Evolutionary conservation across 2,329 filamentous ascomycete genomes (phyloP).

Genomic region (Aspergillus spinulosporus): DNA sequence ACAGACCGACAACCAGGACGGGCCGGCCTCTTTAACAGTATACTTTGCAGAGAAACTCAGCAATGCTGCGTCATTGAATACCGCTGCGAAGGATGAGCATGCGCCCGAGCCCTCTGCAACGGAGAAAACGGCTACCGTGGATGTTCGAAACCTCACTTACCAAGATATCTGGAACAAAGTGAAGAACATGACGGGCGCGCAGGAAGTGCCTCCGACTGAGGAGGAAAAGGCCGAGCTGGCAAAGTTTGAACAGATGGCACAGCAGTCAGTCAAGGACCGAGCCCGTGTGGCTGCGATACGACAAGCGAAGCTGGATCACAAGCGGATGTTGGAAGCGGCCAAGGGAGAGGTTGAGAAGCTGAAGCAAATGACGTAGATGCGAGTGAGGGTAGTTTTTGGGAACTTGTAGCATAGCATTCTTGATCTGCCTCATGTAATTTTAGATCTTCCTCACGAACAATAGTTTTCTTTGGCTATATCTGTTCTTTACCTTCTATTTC

Average conservation of each 20-base stretch:
- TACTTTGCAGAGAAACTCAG: slow-evolving; percentile 42
- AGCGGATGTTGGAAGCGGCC: slow-evolving; percentile 47
- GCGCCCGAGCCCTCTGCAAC: slow-evolving; percentile 34
- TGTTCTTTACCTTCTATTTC: not conserved
- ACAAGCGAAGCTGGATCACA: slow-evolving; percentile 48
- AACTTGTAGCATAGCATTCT: slow-evolving; percentile 28
- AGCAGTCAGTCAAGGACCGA: slow-evolving; percentile 41
- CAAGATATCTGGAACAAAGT: slow-evolving; percentile 47
- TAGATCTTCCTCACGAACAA: slow-evolving; percentile 11
- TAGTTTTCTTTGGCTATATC: not conserved
- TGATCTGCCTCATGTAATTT: slow-evolving; percentile 24
- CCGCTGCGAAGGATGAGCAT: slow-evolving; percentile 32
- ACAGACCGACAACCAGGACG: slow-evolving; percentile 59
- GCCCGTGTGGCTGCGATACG: slow-evolving; percentile 39
- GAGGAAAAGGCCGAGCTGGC: slow-evolving; percentile 40
- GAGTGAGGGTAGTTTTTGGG: slow-evolving; percentile 15
- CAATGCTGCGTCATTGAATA: slow-evolving; percentile 30
- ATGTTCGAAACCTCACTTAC: slow-evolving; percentile 42
- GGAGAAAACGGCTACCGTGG: slow-evolving; percentile 39
- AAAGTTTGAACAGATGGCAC: slow-evolving; percentile 37
- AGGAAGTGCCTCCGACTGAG: slow-evolving; percentile 34
- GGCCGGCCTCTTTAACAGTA: slow-evolving; percentile 42
- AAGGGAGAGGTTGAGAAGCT: slow-evolving; percentile 47
- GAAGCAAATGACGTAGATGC: slow-evolving; percentile 32
- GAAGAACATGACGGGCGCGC: slow-evolving; percentile 42